Conservation (phyloP, 2,329 filamentous ascomycete species). For the Aureobasidium lini region DNA sequence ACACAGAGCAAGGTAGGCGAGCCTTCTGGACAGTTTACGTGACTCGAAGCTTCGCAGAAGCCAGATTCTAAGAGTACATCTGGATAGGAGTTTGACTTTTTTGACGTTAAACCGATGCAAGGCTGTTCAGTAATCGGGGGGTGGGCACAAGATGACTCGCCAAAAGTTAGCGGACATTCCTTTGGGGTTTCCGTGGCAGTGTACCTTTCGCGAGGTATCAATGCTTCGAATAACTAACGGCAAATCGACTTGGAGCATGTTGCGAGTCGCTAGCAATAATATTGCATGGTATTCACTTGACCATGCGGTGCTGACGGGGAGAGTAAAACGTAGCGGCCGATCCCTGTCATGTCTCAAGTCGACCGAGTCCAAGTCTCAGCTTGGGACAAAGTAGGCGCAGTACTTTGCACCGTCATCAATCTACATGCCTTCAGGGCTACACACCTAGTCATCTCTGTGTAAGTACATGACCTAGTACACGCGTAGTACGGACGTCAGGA, state of each 20-base stretch:
- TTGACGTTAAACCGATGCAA: slow-evolving; percentile 3
- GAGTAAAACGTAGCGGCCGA: slow-evolving; percentile 7
- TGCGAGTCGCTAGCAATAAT: background rate
- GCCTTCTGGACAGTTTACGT: background rate
- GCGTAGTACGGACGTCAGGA: background rate
- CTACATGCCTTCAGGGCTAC: background rate
- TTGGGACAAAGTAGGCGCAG: background rate
- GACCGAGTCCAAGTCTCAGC: slow-evolving; percentile 1
- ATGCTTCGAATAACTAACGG: background rate
- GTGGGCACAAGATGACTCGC: slow-evolving; percentile 3
- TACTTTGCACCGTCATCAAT: background rate
- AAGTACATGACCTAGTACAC: background rate
- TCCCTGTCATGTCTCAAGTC: slow-evolving; percentile 11
- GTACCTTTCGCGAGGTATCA: background rate
- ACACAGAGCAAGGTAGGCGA: background rate
- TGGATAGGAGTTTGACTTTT: background rate
- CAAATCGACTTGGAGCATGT: background rate
- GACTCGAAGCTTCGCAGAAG: background rate
- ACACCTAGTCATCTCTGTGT: background rate
- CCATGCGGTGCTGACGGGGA: background rate
- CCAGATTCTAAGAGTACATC: background rate
- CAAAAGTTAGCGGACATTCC: slow-evolving; percentile 2
- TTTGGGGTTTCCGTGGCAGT: background rate
- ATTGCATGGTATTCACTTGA: background rate
- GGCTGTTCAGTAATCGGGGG: background rate